Evolutionary conservation across 345 rosid species (phyloP), one percentile per base, ranked within the genome.

Genomic region (Balakata baccata): DNA sequence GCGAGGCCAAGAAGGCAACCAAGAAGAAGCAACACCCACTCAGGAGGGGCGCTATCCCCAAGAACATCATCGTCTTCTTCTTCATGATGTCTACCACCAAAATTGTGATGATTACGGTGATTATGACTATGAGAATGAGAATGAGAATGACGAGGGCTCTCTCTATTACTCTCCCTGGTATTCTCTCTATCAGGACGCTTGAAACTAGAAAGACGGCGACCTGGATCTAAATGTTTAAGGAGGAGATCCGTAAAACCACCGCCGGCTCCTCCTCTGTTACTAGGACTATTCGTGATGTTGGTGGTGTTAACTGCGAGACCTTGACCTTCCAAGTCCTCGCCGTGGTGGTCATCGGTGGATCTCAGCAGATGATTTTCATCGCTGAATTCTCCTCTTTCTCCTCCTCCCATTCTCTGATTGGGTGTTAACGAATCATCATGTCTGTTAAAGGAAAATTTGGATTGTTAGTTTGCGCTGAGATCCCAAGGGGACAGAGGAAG

Each of bases 1-100:
- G 97, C 95, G 25, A 94, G 92, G 58, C 97, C 97, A 25, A 94
- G 89, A 64, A 94, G 90, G 84, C 97, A 90, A 3, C 98, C 91
- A 66, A 95, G 82, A 49, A 95, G 97, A 61, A 94, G 89, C 77
- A 94, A 78, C 49, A 95, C 98, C 97, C 99, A 92, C 67, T 94
- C 98, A 18, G 98, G 98, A 61, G 98, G 91, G 20, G 97, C 98
- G 56, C 86, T 88, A 63, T 89, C 96, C 7, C 81, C 91, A 11
- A 90, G 81, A 37, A 81, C 88, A 75, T 88, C 87, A 74, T 79
- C 85, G 23, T 71, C 80, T n/a, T n/a, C n/a, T n/a, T n/a, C n/a
- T 9, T 61, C 71, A 45, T 77, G 80, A 39, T 67, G 52, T 16
- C 6, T n/a, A n/a, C n/a, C 34, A 16, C 9, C 14, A 59, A 3